Percentiles rank a stretch among this genome's conserved stretches.
Conservation (phyloP, 139 green algal species). For the Zygnema cylindricum region DNA sequence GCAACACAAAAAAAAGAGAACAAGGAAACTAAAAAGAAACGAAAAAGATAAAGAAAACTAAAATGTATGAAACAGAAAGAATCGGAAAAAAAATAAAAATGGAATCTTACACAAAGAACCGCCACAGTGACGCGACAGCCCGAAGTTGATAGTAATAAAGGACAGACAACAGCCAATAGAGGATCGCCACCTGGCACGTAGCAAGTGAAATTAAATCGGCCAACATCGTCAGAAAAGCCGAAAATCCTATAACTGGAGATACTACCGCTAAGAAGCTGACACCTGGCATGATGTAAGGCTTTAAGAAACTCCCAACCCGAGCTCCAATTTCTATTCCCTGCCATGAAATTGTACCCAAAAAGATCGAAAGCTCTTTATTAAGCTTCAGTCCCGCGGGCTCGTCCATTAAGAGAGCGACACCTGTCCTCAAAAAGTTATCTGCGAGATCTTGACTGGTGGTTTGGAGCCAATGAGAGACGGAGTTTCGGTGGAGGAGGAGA, state of each 20-base stretch:
- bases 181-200: background rate
- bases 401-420: constrained; percentile 13
- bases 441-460: background rate
- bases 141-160: constrained; percentile 14
- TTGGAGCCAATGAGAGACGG: background rate
- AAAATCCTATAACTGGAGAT: background rate
- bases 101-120: constrained; percentile 2
- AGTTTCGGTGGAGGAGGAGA: background rate
- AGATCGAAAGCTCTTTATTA: background rate
- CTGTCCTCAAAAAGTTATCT: background rate
- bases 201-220: background rate
- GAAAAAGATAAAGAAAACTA: background rate
- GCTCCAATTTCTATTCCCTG: background rate
- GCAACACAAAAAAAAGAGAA: background rate
- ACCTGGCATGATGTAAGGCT: background rate
- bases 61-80: background rate
- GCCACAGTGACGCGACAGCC: constrained; percentile 3
- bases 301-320: background rate
- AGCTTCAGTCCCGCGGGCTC: constrained; percentile 13
- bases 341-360: constrained; percentile 9
- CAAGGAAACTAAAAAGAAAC: background rate
- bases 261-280: background rate
- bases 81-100: background rate
- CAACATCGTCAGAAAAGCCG: background rate
- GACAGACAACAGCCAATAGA: background rate